Evolutionary conservation across 306 rosid genomes (phyloP), one percentile per base, ranked within the genome.

Genomic region (Prunus kanzakura): DNA sequence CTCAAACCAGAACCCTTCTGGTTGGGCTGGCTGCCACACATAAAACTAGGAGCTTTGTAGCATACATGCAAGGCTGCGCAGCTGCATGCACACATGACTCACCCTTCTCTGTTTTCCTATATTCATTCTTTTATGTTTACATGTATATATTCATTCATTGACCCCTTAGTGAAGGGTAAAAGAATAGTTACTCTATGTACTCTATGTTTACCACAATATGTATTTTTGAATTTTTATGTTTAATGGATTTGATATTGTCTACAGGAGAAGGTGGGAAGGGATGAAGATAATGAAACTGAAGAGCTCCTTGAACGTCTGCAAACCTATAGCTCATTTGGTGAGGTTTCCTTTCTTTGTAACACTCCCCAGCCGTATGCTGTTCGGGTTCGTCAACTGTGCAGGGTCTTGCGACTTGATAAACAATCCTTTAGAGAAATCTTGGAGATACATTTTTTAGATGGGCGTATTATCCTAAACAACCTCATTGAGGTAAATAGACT

Each of bases 271-370:
- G 69, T 77, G 45, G 82, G 77, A 43, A 78, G 32, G 46, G 23
- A 62, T 20, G 89, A 83, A 73, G 88, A 77, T 56, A 84, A 76
- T 76, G 84, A 78, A 49, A 67, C 57, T 35, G 86, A 81, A 52
- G 82, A 83, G 77, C 22, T 35, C 2, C 54, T 67, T 22, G 82
- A 16, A 60, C 66, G 3, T 23, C 83, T 90, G 54, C 81, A 72
- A 30, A 76, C 72, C 8, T 62, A 79, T 65, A 72, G 84, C 79
- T 83, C 79, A 38, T 83, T 88, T 67, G 92, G 91, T 35, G 91
- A 90, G 74, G 72, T 90, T 77, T 90, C 96, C 49, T 86, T 88
- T 46, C 88, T 90, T 73, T 88, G 96, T 76, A 83, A 86, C 79
- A 75, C 75, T 67, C 87, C 86, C 83, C 91, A 88, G 67, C 77